These are phyloP conservation scores for Citrus maxima DNA, from an alignment of 345 rosid species.

Conservation along the genomic window DNA sequence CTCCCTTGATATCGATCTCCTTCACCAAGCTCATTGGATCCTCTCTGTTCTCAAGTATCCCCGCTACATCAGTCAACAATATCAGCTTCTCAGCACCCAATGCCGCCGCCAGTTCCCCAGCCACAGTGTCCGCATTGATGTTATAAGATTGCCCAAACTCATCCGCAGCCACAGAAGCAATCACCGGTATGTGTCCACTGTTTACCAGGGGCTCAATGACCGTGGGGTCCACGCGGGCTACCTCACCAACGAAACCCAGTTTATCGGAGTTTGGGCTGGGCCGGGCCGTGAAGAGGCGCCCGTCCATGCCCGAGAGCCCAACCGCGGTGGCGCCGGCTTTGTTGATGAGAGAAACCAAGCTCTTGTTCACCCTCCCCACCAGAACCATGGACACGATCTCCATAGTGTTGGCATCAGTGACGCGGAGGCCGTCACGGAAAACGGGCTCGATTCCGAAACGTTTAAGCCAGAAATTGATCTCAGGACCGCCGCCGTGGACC, in stretches of 20 bases:
- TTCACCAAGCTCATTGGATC: conserved; percentile 73
- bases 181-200: conserved; percentile 75
- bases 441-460: conserved; percentile 44
- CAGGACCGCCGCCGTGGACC: conserved; percentile 62
- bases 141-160: conserved; percentile 71
- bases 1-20: conserved; percentile 82
- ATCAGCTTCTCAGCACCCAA: conserved; percentile 90
- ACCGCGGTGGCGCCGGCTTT: conserved; percentile 86
- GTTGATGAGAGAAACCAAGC: conserved; percentile 70
- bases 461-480: conserved; percentile 49
- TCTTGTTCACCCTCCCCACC: conserved; percentile 84
- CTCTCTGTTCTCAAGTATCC: conserved; percentile 59
- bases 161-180: conserved; percentile 89
- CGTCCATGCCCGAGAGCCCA: conserved; percentile 86
- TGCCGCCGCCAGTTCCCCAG: conserved; percentile 93
- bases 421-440: conserved; percentile 71
- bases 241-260: conserved; percentile 87
- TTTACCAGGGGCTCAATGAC: conserved; percentile 53
- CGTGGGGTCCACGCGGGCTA: conserved; percentile 60
- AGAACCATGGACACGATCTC: conserved; percentile 95
- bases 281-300: conserved; percentile 75
- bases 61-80: conserved; percentile 81
- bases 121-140: conserved; percentile 93
- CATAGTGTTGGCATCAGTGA: conserved; percentile 87
- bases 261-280: conserved; percentile 68